Evolutionary conservation across 73 alveolate genomes (phyloP), one percentile per base, ranked within the genome.

Genomic region (Uronychia setigera): DNA sequence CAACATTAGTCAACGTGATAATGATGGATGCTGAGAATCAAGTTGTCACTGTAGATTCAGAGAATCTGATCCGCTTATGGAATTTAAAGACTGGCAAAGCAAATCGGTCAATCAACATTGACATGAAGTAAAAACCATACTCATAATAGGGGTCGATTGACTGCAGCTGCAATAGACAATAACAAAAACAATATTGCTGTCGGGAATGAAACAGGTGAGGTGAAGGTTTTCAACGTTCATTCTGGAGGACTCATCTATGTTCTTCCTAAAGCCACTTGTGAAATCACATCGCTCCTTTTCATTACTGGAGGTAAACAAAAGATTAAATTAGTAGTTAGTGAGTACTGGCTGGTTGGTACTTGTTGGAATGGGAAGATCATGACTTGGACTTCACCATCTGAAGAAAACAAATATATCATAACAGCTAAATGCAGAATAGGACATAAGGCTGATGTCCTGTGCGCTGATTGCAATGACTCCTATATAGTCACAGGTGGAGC

Each of bases 401-500:
- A 91, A 46, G 91, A 84, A 67, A 85, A 83, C 30, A 86, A 85
- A 13, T 86, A 80, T 80, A 89, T 82, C 25, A 77, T 91, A 28
- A 35, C 75, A 1, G 96, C 86, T 5, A 91, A 80, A 32, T 91
- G 96, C 35, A 46, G 90, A 32, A 81, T 91, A 0, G 96, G 96
- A 0, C 96, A 91, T 32, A 60, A 79, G 58, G 87, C 60, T 0
- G 96, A 91, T 59, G 84, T 91, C 46, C 81, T 91, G n/a, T 84
- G 89, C 29, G 78, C 86, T 1, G 96, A 91, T 27, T 59, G 88
- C 32, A 82, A 86, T 25, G 76, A 86, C 1, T 30, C 76, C 76
- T 91, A 74, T 77, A 91, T 91, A 28, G 96, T 85, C 1, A 86
- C 91, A 28, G 96, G 96, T 25, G 96, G 96, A 33, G 92, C 90